Conservation (phyloP, 1,139 yeast genomes). For the Wickerhamomyces sp. region DNA sequence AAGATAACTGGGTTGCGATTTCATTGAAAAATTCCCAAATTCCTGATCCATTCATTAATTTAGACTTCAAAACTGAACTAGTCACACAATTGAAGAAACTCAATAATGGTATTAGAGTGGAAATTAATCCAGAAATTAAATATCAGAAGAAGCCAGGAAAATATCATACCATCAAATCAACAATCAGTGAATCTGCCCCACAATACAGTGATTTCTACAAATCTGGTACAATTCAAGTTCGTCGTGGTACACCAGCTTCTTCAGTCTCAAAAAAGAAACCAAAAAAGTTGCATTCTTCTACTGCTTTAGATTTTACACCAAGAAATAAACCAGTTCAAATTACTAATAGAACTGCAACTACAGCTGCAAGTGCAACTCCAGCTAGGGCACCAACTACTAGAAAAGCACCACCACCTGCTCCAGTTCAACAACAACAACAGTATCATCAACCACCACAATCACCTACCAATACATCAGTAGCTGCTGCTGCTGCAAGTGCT, state of each 20-base stretch:
- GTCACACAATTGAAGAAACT: slow-evolving; percentile 68
- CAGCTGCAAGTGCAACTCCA: slow-evolving; percentile 7
- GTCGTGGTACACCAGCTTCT: slow-evolving; percentile 71
- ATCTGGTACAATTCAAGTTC: slow-evolving; percentile 81
- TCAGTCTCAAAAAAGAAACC: slow-evolving; percentile 74
- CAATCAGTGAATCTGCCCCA: slow-evolving; percentile 56
- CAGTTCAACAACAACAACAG: slow-evolving; percentile 10
- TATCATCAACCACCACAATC: slow-evolving; percentile 8
- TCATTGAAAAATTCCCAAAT: slow-evolving; percentile 49
- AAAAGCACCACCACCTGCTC: too few species aligned
- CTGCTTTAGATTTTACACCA: slow-evolving; percentile 22
- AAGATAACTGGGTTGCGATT: slow-evolving; percentile 93
- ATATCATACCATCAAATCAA: slow-evolving; percentile 67
- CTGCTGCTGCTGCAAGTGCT: slow-evolving; percentile 27
- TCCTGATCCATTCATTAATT: slow-evolving; percentile 79
- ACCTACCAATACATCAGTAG: slow-evolving; percentile 23
- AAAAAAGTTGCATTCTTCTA: slow-evolving; percentile 32
- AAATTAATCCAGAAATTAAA: slow-evolving; percentile 66
- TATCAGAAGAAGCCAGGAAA: slow-evolving; percentile 93
- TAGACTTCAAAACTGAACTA: slow-evolving; percentile 86
- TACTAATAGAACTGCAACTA: slow-evolving; percentile 11
- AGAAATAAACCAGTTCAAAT: slow-evolving; percentile 14
- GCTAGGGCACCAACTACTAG: too few species aligned
- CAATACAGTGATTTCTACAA: slow-evolving; percentile 69
- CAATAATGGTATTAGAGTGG: slow-evolving; percentile 54